These are phyloP conservation scores for Penicillium decumbens DNA, from an alignment of 2,329 filamentous ascomycete species.

Conservation along the genomic window DNA sequence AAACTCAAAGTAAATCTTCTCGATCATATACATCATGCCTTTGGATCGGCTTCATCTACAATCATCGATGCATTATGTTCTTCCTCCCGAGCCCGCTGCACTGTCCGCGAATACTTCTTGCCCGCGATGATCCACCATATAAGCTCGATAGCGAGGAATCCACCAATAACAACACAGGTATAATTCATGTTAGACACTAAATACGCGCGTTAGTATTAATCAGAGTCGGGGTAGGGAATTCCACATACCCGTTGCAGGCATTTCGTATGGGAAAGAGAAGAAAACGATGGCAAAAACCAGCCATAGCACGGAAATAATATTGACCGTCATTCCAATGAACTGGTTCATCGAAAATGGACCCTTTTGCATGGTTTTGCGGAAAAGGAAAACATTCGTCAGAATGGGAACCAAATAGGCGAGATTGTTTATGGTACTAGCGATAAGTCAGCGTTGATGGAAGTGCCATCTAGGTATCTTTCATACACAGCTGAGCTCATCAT, in stretches of 20 bases:
- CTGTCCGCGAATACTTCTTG: constrained; percentile 36
- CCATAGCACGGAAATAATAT: constrained; percentile 46
- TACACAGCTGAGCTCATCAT: constrained; percentile 29
- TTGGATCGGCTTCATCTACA: constrained; percentile 3
- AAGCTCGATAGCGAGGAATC: constrained; percentile 36
- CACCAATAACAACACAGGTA: constrained; percentile 47
- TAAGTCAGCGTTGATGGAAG: not conserved
- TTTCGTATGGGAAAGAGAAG: constrained; percentile 44
- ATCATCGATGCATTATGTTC: constrained; percentile 37
- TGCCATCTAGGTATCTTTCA: not conserved
- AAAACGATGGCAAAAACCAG: constrained; percentile 49
- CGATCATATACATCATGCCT: not conserved
- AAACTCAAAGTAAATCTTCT: not conserved
- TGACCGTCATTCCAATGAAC: constrained; percentile 41
- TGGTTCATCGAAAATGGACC: constrained; percentile 46
- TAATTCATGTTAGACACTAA: constrained; percentile 46
- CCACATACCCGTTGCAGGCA: constrained; percentile 31
- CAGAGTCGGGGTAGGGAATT: not conserved
- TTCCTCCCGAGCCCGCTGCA: constrained; percentile 54
- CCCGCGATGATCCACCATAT: constrained; percentile 46
- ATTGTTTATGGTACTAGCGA: constrained; percentile 43
- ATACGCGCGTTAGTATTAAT: not conserved
- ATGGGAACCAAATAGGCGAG: constrained; percentile 47
- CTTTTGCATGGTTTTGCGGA: constrained; percentile 41
- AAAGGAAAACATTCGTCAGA: constrained; percentile 43